A percentile compares a stretch with the other conserved stretches of the same genome.
Conservation (phyloP, 495 filamentous ascomycete species). For the Clavariopsis aquatica region DNA sequence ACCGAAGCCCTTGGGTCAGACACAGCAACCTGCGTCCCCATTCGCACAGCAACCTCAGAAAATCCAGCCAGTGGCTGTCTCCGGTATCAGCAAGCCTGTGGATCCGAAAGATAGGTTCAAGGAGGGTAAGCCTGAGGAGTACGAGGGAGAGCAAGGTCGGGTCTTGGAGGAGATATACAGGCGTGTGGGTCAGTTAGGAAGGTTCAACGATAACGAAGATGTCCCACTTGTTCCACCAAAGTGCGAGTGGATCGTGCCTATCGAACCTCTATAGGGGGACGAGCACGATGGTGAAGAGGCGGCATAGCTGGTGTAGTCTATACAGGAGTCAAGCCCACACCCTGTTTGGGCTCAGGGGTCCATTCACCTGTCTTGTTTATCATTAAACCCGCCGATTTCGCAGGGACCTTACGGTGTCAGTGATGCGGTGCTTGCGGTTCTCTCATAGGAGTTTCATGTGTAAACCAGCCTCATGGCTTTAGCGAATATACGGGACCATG, state of each 20-base stretch:
- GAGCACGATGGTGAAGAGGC: not conserved
- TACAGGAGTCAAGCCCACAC: too few relatives aligned
- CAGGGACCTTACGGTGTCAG: too few relatives aligned
- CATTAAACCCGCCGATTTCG: too few relatives aligned
- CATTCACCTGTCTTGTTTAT: too few relatives aligned
- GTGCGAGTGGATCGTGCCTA: constrained; percentile 60
- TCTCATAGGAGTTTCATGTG: too few relatives aligned
- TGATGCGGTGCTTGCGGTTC: too few relatives aligned
- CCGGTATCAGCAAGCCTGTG: constrained; percentile 41
- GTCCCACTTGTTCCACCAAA: constrained; percentile 73
- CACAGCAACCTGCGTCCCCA: constrained; percentile 15
- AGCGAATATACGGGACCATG: too few relatives aligned
- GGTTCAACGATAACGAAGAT: constrained; percentile 51
- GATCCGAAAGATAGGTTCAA: constrained; percentile 46
- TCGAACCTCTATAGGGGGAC: not conserved
- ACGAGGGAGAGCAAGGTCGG: constrained; percentile 53
- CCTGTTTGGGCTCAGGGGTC: too few relatives aligned
- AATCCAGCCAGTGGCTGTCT: not conserved
- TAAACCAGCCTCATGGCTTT: too few relatives aligned
- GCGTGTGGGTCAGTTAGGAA: constrained; percentile 59
- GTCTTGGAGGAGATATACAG: constrained; percentile 59
- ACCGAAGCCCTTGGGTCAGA: not conserved
- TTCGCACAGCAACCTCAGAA: constrained; percentile 8
- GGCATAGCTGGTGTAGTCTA: too few relatives aligned
- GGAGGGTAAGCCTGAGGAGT: constrained; percentile 53